These are phyloP conservation scores for Bryopsis sp. DNA, from an alignment of 139 green algal species.

Conservation along the genomic window DNA sequence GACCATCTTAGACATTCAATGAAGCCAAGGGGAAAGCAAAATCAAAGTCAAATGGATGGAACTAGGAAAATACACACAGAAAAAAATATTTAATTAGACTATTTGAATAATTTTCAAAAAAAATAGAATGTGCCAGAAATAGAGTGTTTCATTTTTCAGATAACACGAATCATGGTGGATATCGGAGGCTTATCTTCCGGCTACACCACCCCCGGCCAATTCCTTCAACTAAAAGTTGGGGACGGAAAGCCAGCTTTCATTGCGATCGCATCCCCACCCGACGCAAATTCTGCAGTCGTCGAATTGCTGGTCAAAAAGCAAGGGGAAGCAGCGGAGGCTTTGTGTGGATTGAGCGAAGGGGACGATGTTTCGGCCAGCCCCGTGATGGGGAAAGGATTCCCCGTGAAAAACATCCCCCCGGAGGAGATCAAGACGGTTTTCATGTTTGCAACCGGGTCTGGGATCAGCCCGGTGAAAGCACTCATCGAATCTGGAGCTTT, in stretches of 20 bases:
- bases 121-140: background rate
- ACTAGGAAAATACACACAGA: background rate
- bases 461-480: conserved; percentile 66
- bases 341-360: conserved; percentile 33
- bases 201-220: conserved; percentile 82
- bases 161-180: conserved; percentile 3
- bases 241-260: conserved; percentile 75
- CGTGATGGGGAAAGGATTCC: conserved; percentile 79
- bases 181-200: conserved; percentile 25
- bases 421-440: conserved; percentile 46
- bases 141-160: conserved; percentile 9
- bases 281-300: conserved; percentile 31
- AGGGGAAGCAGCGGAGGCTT: conserved; percentile 43
- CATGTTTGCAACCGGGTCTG: conserved; percentile 67
- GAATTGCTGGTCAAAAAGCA: conserved; percentile 62
- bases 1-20: too few species aligned
- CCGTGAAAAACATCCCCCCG: conserved; percentile 60
- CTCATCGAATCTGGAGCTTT: conserved; percentile 62
- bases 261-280: conserved; percentile 76
- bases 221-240: conserved; percentile 60
- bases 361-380: conserved; percentile 34
- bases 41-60: too few species aligned
- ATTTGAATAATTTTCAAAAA: background rate
- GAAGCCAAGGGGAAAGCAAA: too few species aligned
- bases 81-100: background rate